Conservation (phyloP, 192 early-diverging fungal genomes). For the Entomortierella lignicola region DNA sequence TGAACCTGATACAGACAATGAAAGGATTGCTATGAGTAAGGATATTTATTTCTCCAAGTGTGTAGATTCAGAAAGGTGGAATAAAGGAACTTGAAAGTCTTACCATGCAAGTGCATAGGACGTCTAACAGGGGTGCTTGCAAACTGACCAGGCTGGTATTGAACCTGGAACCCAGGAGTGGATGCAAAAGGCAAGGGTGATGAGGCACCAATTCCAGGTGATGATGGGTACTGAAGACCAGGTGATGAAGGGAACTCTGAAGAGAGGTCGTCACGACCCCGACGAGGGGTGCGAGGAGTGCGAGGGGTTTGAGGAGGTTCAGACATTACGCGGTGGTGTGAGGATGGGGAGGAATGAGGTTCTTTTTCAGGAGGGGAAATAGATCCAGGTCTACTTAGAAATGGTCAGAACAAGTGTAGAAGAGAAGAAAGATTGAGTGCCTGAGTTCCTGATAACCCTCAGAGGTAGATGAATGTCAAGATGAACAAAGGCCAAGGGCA, state of each 20-base stretch:
- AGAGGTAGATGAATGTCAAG: too few relatives aligned
- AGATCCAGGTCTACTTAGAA: too few relatives aligned
- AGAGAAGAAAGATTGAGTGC: too few relatives aligned
- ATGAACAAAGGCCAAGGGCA: too few relatives aligned
- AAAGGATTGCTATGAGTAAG: neutral
- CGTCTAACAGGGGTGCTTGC: slow-evolving; percentile 27
- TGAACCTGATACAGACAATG: slow-evolving; percentile 11
- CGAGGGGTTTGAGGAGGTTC: slow-evolving; percentile 27
- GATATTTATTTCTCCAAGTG: neutral
- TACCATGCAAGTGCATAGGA: slow-evolving; percentile 6
- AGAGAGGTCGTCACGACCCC: slow-evolving; percentile 18
- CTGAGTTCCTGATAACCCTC: too few relatives aligned
- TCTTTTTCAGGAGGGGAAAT: neutral
- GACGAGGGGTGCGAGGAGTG: slow-evolving; percentile 29
- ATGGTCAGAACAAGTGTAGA: too few relatives aligned
- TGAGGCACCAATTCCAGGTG: slow-evolving; percentile 23
- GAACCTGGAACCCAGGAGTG: slow-evolving; percentile 37
- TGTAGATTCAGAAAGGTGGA: too few relatives aligned
- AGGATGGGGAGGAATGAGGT: neutral
- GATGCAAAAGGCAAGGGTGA: slow-evolving; percentile 43
- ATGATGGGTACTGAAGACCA: slow-evolving; percentile 44
- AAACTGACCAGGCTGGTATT: slow-evolving; percentile 36
- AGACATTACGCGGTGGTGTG: neutral
- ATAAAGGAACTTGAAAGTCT: neutral
- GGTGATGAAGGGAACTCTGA: slow-evolving; percentile 50